A percentile compares a stretch with the other conserved stretches of the same genome.
Conservation (phyloP, 129 eudicot species). For the Tagetes patula region DNA sequence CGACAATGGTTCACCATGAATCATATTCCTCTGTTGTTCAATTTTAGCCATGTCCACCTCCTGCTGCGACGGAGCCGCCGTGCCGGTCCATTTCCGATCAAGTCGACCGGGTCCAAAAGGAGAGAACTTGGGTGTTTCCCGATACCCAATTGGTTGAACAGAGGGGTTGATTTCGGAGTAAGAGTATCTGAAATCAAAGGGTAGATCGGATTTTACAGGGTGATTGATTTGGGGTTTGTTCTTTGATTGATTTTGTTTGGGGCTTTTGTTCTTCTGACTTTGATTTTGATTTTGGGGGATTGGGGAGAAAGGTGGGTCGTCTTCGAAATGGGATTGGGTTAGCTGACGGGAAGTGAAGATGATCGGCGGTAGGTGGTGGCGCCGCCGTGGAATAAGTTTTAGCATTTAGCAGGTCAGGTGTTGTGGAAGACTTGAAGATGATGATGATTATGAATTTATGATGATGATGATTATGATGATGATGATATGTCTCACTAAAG, state of each 20-base stretch:
- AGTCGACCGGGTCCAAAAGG: constrained; percentile 95
- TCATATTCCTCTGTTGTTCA: constrained; percentile 37
- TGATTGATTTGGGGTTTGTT: constrained; percentile 19
- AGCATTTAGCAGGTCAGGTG: constrained; percentile 31
- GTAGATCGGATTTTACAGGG: constrained; percentile 54
- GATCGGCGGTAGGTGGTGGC: constrained; percentile 23
- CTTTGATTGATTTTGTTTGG: constrained; percentile 7
- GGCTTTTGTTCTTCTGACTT: constrained; percentile 16
- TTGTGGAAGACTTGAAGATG: too few species aligned
- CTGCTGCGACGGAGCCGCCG: constrained; percentile 49
- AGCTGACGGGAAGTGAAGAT: constrained; percentile 25
- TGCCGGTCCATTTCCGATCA: constrained; percentile 91
- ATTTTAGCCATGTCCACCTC: constrained; percentile 30
- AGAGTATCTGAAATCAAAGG: constrained; percentile 87
- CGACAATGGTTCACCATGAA: constrained; percentile 67
- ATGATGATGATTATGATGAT: too few species aligned
- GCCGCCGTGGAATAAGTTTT: constrained; percentile 47
- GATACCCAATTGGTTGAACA: constrained; percentile 72
- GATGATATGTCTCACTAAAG: too few species aligned
- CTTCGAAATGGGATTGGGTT: constrained; percentile 32
- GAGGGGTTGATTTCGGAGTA: constrained; percentile 67
- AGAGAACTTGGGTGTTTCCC: constrained; percentile 84
- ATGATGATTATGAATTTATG: too few species aligned
- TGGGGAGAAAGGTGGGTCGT: constrained; percentile 83
- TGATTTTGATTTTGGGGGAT: background rate